Base-by-base conservation (phyloP, 2,329 filamentous ascomycete species). In the Nemania sp. region DNA sequence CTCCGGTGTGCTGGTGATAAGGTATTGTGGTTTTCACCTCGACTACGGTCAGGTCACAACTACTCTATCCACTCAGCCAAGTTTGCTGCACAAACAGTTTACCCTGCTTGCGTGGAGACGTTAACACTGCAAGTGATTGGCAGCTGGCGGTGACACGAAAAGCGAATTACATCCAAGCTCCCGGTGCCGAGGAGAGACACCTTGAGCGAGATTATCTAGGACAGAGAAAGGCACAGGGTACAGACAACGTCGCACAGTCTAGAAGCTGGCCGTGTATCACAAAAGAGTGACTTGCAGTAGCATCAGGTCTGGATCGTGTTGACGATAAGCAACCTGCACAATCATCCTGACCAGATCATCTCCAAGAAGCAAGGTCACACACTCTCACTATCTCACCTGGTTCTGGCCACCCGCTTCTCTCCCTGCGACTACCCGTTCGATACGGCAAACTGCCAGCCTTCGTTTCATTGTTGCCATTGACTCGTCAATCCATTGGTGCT, bases 181-280 rank as follows among this genome's bases (percentile, higher is more conserved):
- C 30, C 40, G 30, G 40, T 47, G 34, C 46, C n/a, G n/a, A n/a
- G n/a, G n/a, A n/a, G n/a, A n/a, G n/a, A n/a, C n/a, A n/a, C n/a
- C n/a, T n/a, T n/a, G n/a, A n/a, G n/a, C n/a, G n/a, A n/a, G n/a
- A n/a, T n/a, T n/a, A n/a, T 28, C 26, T 28, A 11, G 11, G 26
- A 28, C 26, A 28, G 26, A 28, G 26, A 28, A 6, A 28, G 26
- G 26, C 11, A 9, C 28, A 31, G 28, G 28, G n/a, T 5, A 57
- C 26, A 52, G 31, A 42, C 19, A 39, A 47, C 39, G 54, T 57
- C 20, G 43, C 44, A 52, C 53, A 36, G 22, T 40, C 42, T 20
- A 33, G 30, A 22, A n/a, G 17, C 23, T 47, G 5, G 51, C 31
- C n/a, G n/a, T n/a, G n/a, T n/a, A 42, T 24, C 5, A 52, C 39